phyloP scores from a whole-genome alignment of 139 green algal genomes.

The Zygnema cylindricum region DNA sequence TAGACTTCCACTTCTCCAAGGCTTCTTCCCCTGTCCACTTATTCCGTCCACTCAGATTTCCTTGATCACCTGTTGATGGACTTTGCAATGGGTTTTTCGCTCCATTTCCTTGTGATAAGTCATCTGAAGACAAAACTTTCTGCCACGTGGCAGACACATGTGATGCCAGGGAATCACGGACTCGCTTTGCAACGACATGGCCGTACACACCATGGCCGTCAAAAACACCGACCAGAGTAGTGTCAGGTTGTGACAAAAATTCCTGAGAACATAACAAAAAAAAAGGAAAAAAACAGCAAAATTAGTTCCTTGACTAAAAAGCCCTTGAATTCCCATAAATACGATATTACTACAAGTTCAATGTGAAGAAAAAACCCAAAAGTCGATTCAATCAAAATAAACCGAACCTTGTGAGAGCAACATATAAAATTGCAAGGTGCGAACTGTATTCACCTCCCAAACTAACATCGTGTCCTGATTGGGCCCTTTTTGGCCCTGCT shows the following conservation, averaged over 20 bases:
- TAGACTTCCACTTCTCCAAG: slow-evolving; percentile 25
- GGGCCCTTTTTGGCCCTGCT: slow-evolving; percentile 2
- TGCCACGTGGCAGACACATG: neutral
- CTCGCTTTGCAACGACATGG: slow-evolving; percentile 38
- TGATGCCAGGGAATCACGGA: slow-evolving; percentile 43
- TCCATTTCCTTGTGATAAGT: too few species aligned
- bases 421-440: neutral
- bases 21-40: neutral
- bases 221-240: slow-evolving; percentile 10
- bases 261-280: neutral
- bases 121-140: neutral
- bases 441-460: neutral
- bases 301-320: neutral
- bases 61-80: too few species aligned
- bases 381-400: neutral
- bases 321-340: neutral
- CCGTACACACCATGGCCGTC: slow-evolving; percentile 43
- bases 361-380: neutral
- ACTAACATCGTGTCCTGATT: neutral
- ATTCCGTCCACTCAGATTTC: neutral
- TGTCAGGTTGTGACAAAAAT: neutral
- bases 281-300: neutral
- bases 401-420: neutral
- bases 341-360: neutral
- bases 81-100: too few species aligned